Base-by-base conservation (phyloP, 768 basidiomycete species). In the Hericium erinaceus region DNA sequence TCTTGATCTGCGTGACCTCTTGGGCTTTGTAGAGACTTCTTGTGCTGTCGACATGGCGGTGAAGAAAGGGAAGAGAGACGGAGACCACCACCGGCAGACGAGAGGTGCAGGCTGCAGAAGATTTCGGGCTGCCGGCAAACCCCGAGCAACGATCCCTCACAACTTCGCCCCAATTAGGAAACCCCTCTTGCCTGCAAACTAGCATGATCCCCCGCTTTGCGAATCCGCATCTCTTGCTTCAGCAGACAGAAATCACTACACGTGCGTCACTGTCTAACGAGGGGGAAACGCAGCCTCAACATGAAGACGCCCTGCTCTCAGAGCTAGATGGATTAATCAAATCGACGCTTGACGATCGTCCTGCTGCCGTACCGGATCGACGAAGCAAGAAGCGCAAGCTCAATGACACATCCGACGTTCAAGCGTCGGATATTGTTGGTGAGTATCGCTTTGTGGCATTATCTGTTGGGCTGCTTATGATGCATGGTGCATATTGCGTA, bases 281-380 rank as follows among this genome's bases (percentile, higher is more conserved):
- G 18, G 50, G 39, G 5, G 39, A 39, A 4, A n/a, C 26, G 15
- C 22, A 18, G 9, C 48, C 37, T 18, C 44, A 28, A 28, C 11
- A 9, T 12, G 28, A 15, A 6, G 52, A 58, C 24, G 18, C 20
- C n/a, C 40, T 52, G 11, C 37, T 55, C 18, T 39, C 39, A 16
- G 46, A 38, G 20, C 61, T 62, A 6, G 49, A 62, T 46, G 52
- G 58, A 13, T 11, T 58, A n/a, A 26, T 62, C 28, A 56, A 37
- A 40, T n/a, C 38, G n/a, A 48, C 18, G 26, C 20, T 57, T 3
- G 55, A 37, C 8, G 18, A 49, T 37, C 24, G 15, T 60, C 46
- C 49, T 52, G 11, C 11, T 41, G 28, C 38, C 41, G 15, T 26
- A 11, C 9, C 2, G 18, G 49, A 51, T 2, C 54, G 33, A 33